phyloP scores from a whole-genome alignment of 2,329 filamentous ascomycete species.

The Dactylellina haptotyla region DNA sequence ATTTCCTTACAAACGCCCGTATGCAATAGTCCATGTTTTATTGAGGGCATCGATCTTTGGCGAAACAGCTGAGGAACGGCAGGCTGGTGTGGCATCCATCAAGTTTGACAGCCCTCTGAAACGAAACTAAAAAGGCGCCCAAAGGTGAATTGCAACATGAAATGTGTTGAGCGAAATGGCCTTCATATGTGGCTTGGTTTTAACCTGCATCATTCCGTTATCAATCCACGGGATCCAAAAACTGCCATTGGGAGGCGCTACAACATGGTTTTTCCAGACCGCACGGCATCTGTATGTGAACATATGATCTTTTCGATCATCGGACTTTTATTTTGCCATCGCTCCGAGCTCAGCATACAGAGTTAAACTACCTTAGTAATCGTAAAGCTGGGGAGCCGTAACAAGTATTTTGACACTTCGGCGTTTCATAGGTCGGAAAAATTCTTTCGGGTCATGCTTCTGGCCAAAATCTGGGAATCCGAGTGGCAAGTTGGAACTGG shows the following conservation, averaged over 20 bases:
- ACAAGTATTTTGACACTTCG: not conserved
- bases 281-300: not conserved
- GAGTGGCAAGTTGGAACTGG: no score
- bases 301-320: not conserved
- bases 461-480: no score
- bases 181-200: conserved; percentile 27
- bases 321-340: not conserved
- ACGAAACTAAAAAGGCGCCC: conserved; percentile 17
- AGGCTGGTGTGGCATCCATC: conserved; percentile 39
- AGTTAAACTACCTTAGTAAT: not conserved
- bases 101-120: conserved; percentile 1
- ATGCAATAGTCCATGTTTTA: conserved; percentile 23
- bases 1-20: not conserved
- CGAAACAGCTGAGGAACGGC: conserved; percentile 21
- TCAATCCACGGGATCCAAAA: not conserved
- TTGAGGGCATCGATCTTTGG: not conserved
- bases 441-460: no score
- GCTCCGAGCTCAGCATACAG: no score
- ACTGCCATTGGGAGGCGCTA: no score
- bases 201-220: not conserved
- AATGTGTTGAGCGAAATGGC: conserved; percentile 6
- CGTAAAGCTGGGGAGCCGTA: not conserved
- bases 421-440: no score
- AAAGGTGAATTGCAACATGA: conserved; percentile 3
- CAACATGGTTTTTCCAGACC: no score